phyloP scores from a whole-genome alignment of 352 stramenopile genomes.

The Globisporangium cylindrosporum region DNA sequence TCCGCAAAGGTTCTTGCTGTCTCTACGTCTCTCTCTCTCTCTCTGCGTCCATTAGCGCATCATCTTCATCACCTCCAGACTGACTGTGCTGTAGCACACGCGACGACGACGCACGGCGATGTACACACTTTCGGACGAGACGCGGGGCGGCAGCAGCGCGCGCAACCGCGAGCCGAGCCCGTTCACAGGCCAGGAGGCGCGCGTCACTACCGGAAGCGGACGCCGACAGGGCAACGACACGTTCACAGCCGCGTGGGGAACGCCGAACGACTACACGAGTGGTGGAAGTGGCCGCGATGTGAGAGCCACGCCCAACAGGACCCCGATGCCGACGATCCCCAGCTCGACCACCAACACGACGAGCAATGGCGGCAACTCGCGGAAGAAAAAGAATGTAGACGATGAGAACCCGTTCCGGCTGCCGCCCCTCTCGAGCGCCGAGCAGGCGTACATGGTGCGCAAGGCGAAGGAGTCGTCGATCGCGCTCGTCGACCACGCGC shows the following conservation, averaged over 20 bases:
- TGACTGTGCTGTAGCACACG: neutral
- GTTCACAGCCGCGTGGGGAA: constrained; percentile 12
- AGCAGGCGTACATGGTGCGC: constrained; percentile 60
- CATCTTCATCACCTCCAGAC: neutral
- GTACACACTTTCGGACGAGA: constrained; percentile 19
- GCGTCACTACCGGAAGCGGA: neutral
- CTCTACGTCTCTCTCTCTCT: neutral
- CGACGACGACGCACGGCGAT: neutral
- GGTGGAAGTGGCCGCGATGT: neutral
- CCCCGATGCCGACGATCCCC: neutral
- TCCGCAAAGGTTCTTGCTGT: neutral
- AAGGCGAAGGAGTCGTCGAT: constrained; percentile 68
- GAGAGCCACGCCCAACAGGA: neutral
- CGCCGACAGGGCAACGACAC: constrained; percentile 16
- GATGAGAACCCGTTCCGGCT: constrained; percentile 19
- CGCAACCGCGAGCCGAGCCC: constrained; percentile 20
- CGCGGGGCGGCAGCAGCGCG: constrained; percentile 5
- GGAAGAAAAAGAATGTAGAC: constrained; percentile 9
- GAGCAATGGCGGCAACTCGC: neutral
- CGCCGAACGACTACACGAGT: constrained; percentile 1
- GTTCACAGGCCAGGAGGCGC: constrained; percentile 1
- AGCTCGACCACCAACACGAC: neutral
- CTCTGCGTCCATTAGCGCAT: neutral
- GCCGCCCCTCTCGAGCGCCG: constrained; percentile 34
- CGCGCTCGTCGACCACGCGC: constrained; percentile 64